Evolutionary conservation across 2,329 filamentous ascomycete genomes (phyloP), one percentile per base, ranked within the genome.

Genomic region (Sporothrix schenckii): DNA sequence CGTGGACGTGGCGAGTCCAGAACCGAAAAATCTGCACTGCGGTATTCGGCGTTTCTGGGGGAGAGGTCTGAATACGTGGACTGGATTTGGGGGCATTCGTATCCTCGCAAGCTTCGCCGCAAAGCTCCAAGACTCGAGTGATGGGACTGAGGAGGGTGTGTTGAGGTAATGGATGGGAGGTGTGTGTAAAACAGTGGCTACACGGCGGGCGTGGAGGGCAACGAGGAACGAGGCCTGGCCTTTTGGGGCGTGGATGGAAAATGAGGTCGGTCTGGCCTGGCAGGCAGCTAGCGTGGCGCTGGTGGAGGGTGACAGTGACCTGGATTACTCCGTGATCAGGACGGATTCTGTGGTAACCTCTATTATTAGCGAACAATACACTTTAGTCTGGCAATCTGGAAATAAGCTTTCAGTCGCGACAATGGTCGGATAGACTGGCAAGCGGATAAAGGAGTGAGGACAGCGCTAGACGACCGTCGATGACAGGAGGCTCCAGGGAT

Each of bases 1-100:
- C 24, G 52, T 47, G 27, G 68, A 19, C 41, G 72, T 72, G 72
- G 70, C 70, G 67, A 73, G 72, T 61, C 49, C 27, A 60, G 68
- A 69, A 39, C 54, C 41, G 52, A 53, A 69, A 56, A 72, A 63
- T 71, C 67, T 68, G 69, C 61, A 58, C 58, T 73, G 70, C 70
- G 72, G 68, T 70, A 54, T 70, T 72, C 70, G 68, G 72, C 69
- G 71, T 68, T 66, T 52, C 52, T 66, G 66, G 54, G 24, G 61
- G 9, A 47, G 54, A 63, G 39, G 47, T 47, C n/a, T 63, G 58
- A 27, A 63, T 27, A 19, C 14, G 53, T 24, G 60, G 6, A 49
- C 7, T 52, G 52, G 34, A 27, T 70, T 63, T 39, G 49, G 58
- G 65, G 24, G 60, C 47, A 34, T 53, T 69, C 39, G 70, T 58